Conservation (phyloP, 1,139 yeast species). For the Saccharomyces pastorianus region DNA sequence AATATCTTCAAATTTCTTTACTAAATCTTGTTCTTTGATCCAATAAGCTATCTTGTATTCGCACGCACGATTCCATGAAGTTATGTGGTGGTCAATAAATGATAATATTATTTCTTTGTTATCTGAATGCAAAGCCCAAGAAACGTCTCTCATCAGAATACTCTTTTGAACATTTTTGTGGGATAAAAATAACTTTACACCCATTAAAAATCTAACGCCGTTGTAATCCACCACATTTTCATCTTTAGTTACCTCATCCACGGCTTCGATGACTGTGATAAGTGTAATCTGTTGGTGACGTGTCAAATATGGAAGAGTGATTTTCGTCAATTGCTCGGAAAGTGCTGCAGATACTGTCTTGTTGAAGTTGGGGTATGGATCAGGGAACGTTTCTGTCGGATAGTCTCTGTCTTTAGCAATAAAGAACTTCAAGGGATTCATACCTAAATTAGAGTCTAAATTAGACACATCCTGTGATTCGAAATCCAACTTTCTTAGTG, state of each 20-base stretch:
- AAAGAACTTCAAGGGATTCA: slow-evolving; percentile 31
- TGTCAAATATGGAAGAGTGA: slow-evolving; percentile 70
- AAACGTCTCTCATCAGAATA: slow-evolving; percentile 70
- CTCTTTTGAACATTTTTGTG: slow-evolving; percentile 42
- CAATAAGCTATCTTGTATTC: slow-evolving; percentile 67
- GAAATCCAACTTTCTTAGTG: slow-evolving; percentile 45
- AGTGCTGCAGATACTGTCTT: slow-evolving; percentile 43
- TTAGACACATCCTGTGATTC: slow-evolving; percentile 30
- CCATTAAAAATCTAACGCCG: slow-evolving; percentile 65
- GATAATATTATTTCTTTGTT: slow-evolving; percentile 60
- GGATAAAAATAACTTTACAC: slow-evolving; percentile 59
- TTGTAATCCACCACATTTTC: slow-evolving; percentile 55
- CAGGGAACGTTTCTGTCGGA: slow-evolving; percentile 29
- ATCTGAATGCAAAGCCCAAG: slow-evolving; percentile 83
- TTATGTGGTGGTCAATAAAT: slow-evolving; percentile 44
- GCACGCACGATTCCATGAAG: slow-evolving; percentile 54
- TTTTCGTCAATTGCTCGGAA: slow-evolving; percentile 51
- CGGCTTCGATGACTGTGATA: slow-evolving; percentile 57
- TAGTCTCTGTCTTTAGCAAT: slow-evolving; percentile 19
- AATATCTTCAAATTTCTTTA: slow-evolving; percentile 50
- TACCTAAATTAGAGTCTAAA: slow-evolving; percentile 35
- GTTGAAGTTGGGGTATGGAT: slow-evolving; percentile 40
- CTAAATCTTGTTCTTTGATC: slow-evolving; percentile 49
- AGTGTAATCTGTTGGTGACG: slow-evolving; percentile 88
- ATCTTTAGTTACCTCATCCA: slow-evolving; percentile 46